Evolutionary conservation across 352 stramenopile genomes (phyloP).

Genomic region (Globisporangium emineosum): DNA sequence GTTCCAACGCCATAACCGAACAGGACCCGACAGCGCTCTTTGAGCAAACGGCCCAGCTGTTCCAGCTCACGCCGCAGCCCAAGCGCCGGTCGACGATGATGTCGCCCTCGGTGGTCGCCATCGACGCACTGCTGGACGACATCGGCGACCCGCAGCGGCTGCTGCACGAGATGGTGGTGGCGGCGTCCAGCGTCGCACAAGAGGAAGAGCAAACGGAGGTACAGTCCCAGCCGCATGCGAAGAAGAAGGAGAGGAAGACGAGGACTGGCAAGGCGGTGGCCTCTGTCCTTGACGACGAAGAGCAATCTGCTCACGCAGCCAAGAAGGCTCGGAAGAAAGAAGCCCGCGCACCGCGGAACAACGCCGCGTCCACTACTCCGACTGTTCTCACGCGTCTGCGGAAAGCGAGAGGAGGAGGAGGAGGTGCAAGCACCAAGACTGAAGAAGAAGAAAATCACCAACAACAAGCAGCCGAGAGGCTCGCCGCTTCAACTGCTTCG

Average conservation of each 20-base stretch:
- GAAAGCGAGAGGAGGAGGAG: not conserved
- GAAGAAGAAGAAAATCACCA: too few species aligned
- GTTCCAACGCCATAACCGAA: not conserved
- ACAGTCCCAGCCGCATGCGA: not conserved
- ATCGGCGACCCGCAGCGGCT: conserved; percentile 8
- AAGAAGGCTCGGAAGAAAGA: too few species aligned
- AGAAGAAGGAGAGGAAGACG: not conserved
- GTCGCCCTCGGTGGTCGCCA: not conserved
- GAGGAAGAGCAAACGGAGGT: not conserved
- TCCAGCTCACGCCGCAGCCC: conserved; percentile 1
- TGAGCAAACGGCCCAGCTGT: not conserved
- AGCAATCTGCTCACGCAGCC: not conserved
- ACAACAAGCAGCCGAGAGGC: too few species aligned
- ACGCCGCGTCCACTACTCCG: not conserved
- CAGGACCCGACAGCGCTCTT: not conserved
- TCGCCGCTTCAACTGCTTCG: too few species aligned
- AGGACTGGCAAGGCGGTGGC: not conserved
- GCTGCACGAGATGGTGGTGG: not conserved
- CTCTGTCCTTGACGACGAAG: not conserved
- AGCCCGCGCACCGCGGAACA: not conserved
- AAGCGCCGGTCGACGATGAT: not conserved
- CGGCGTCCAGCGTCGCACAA: not conserved
- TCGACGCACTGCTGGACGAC: conserved; percentile 6
- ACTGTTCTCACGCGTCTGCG: not conserved
- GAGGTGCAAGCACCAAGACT: too few species aligned